phyloP scores from a whole-genome alignment of 805 yeast species.

The Wickerhamomyces xylosicus region DNA sequence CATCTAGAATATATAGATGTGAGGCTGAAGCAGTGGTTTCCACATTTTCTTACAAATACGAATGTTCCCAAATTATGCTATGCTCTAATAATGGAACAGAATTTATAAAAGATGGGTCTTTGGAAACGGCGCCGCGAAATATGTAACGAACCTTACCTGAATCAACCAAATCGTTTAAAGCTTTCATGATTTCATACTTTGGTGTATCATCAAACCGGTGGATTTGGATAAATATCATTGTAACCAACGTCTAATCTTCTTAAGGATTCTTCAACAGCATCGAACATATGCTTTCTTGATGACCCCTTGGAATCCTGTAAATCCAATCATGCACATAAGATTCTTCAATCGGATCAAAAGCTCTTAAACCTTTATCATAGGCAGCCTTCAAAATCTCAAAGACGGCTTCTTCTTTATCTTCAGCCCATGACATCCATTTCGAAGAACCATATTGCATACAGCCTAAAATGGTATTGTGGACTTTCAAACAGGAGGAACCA shows the following conservation, averaged over 20 bases:
- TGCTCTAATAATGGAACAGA: too few species aligned
- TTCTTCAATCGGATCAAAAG: slow-evolving; percentile 27
- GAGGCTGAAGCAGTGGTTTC: too few species aligned
- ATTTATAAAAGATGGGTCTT: too few species aligned
- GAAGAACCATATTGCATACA: slow-evolving; percentile 43
- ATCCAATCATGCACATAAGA: too few species aligned
- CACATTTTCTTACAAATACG: too few species aligned
- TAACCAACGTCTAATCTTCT: slow-evolving; percentile 34
- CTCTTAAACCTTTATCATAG: slow-evolving; percentile 35
- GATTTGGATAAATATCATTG: slow-evolving; percentile 38
- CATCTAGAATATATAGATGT: too few species aligned
- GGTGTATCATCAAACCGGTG: slow-evolving; percentile 40
- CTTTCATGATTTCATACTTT: slow-evolving; percentile 39
- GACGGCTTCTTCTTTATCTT: slow-evolving; percentile 36
- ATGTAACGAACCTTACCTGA: slow-evolving; percentile 39
- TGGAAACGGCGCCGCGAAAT: too few species aligned
- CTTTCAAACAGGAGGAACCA: too few species aligned
- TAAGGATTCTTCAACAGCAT: slow-evolving; percentile 28
- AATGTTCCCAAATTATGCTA: too few species aligned
- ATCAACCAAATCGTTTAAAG: slow-evolving; percentile 37
- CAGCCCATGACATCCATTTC: slow-evolving; percentile 33
- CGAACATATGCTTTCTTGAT: too few species aligned
- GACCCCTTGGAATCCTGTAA: too few species aligned
- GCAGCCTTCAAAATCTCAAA: slow-evolving; percentile 34
- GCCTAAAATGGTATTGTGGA: slow-evolving; percentile 44